Conservation (phyloP, 768 basidiomycete genomes). For the Mrakia frigida region DNA sequence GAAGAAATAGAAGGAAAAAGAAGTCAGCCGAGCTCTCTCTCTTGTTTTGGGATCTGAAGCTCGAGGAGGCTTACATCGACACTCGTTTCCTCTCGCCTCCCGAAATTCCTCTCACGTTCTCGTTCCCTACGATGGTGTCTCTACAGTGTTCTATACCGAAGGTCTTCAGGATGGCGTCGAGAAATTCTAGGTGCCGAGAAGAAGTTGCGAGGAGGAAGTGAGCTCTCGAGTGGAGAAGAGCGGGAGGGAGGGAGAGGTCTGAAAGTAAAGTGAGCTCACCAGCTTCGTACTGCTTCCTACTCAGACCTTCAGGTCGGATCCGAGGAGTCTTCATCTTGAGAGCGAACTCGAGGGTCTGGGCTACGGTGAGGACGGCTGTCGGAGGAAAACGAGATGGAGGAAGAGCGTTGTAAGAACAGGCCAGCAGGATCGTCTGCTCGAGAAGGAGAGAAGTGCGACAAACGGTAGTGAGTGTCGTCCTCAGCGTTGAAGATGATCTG, state of each 20-base stretch:
- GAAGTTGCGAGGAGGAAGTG: neutral
- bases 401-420: no score
- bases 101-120: constrained; percentile 55
- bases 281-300: constrained; percentile 28
- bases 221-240: neutral
- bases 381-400: no score
- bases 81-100: constrained; percentile 46
- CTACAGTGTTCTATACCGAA: constrained; percentile 26
- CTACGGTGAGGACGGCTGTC: constrained; percentile 27
- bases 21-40: neutral
- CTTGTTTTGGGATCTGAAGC: neutral
- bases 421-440: neutral
- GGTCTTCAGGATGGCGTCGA: constrained; percentile 24
- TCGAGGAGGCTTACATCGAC: constrained; percentile 4
- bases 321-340: constrained; percentile 32
- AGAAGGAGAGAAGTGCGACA: neutral
- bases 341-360: constrained; percentile 30
- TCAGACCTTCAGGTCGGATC: constrained; percentile 17
- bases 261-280: neutral
- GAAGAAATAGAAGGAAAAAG: neutral
- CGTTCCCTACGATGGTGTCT: constrained; percentile 58
- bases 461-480: constrained; percentile 28
- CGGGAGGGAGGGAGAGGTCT: neutral
- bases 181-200: neutral
- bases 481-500: constrained; percentile 32